A percentile compares a stretch with the other conserved stretches of the same genome.
Conservation (phyloP, 1,139 yeast species). For the Martiniozyma asiatica region DNA sequence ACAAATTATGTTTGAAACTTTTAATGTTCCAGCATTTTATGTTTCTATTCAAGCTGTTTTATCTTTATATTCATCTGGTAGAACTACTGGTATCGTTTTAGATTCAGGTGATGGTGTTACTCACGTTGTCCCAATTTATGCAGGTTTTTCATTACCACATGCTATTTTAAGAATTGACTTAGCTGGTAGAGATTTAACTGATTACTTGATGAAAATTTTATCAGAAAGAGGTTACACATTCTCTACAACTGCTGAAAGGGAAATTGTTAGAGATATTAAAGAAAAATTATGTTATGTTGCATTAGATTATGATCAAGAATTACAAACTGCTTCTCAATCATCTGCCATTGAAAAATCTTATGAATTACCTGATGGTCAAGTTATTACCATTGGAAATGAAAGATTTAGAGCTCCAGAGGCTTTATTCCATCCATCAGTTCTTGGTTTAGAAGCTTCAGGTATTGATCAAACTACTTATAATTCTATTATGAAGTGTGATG, state of each 20-base stretch:
- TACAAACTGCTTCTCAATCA: slow-evolving; percentile 98
- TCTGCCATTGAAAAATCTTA: slow-evolving; percentile 97
- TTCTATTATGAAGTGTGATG: slow-evolving; percentile 98
- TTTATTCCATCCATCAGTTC: slow-evolving; percentile 95
- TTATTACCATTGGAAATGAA: slow-evolving; percentile 98
- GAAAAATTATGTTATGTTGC: slow-evolving; percentile 93
- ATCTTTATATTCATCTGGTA: slow-evolving; percentile 97
- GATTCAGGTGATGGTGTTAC: slow-evolving; percentile 99
- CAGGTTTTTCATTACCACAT: slow-evolving; percentile 98
- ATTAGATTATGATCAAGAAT: slow-evolving; percentile 58
- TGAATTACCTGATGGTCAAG: slow-evolving; percentile 99
- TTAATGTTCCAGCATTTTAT: slow-evolving; percentile 98
- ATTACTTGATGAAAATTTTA: slow-evolving; percentile 95
- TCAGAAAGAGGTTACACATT: slow-evolving; percentile 98
- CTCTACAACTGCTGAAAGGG: slow-evolving; percentile 99
- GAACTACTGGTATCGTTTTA: slow-evolving; percentile 98
- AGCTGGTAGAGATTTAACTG: slow-evolving; percentile 99
- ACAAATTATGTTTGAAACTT: slow-evolving; percentile 96
- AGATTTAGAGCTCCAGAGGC: slow-evolving; percentile 99
- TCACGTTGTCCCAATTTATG: slow-evolving; percentile 99
- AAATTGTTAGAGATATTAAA: slow-evolving; percentile 98
- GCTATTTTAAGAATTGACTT: slow-evolving; percentile 97
- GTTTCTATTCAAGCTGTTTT: slow-evolving; percentile 97
- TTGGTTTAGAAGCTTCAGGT: slow-evolving; percentile 98
- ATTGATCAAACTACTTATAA: slow-evolving; percentile 98